Evolutionary conservation across 164 flowering plant species (phyloP).

Genomic region (Echeveria elegans): DNA sequence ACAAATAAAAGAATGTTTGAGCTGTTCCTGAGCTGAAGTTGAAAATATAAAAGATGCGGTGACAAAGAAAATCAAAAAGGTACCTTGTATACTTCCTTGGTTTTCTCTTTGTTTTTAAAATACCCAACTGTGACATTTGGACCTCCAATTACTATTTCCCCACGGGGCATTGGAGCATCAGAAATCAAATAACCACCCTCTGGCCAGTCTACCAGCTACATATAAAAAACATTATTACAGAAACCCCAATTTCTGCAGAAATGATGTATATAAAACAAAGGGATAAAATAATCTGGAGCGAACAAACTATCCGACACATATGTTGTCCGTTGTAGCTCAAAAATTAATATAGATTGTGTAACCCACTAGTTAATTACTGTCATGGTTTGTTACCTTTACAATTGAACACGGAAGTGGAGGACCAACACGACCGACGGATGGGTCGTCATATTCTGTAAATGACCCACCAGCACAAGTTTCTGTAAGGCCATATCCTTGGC

Average conservation of each 20-base stretch:
- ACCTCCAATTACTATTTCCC: constrained; percentile 93
- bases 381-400: constrained; percentile 51
- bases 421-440: constrained; percentile 97
- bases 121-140: constrained; percentile 92
- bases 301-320: background rate
- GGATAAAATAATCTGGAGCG: background rate
- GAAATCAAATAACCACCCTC: constrained; percentile 81
- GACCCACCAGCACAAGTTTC: constrained; percentile 98
- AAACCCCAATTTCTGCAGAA: background rate
- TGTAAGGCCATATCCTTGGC: constrained; percentile 97
- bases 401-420: constrained; percentile 89
- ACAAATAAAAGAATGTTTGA: background rate
- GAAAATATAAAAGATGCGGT: background rate
- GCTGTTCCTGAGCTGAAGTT: background rate
- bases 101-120: constrained; percentile 82
- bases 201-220: constrained; percentile 86
- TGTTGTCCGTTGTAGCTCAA: background rate
- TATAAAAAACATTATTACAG: constrained; percentile 11
- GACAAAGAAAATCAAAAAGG: background rate
- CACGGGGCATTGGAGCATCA: constrained; percentile 90
- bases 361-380: background rate
- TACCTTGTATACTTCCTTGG: constrained; percentile 92
- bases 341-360: background rate
- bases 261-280: background rate
- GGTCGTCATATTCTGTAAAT: constrained; percentile 81